Evolutionary conservation across 83 land plant species (phyloP).

Genomic region (Picea abies): DNA sequence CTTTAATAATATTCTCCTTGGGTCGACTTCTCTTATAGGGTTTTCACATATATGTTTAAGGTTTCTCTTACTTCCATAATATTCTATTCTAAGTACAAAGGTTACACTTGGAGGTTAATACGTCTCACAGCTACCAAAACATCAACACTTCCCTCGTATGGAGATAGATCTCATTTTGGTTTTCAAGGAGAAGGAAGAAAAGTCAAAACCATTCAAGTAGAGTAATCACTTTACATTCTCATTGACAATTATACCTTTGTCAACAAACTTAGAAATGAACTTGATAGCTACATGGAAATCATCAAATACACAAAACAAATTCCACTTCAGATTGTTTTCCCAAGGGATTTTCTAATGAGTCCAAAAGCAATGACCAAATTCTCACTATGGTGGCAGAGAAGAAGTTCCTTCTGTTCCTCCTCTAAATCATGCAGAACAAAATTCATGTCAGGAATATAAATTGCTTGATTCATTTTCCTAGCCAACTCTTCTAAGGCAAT

Average conservation of each 20-base stretch:
- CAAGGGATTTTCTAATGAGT: neutral
- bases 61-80: no score
- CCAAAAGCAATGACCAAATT: constrained; percentile 4
- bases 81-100: no score
- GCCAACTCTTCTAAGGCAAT: neutral
- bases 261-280: constrained; percentile 4
- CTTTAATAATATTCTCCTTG: no score
- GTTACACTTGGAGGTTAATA: no score
- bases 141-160: no score
- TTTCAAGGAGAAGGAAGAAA: no score
- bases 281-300: constrained; percentile 6
- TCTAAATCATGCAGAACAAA: constrained; percentile 13
- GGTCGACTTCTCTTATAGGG: no score
- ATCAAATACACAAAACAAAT: neutral
- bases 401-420: constrained; percentile 8
- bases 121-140: no score
- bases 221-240: neutral
- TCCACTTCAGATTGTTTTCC: neutral
- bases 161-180: no score
- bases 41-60: no score
- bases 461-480: neutral
- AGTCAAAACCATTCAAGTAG: no score
- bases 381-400: constrained; percentile 7
- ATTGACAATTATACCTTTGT: neutral
- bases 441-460: neutral